These are phyloP conservation scores for Aspergillus saccharolyticus DNA, from an alignment of 495 filamentous ascomycete species.

Conservation along the genomic window DNA sequence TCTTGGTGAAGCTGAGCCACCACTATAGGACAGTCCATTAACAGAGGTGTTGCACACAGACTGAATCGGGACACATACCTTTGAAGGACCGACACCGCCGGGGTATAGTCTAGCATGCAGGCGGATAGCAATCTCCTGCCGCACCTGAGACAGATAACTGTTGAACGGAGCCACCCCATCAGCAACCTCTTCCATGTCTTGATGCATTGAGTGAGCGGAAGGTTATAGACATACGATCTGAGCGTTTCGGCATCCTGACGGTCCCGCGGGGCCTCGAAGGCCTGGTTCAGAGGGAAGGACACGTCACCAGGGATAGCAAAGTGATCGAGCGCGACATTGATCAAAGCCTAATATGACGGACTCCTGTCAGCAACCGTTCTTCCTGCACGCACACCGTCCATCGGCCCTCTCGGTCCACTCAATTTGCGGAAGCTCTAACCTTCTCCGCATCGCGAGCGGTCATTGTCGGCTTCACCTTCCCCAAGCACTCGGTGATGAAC, in stretches of 20 bases:
- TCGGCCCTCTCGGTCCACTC: background rate
- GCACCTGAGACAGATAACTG: constrained; percentile 79
- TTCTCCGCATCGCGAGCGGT: constrained; percentile 54
- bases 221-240: constrained; percentile 53
- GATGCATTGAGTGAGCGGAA: background rate
- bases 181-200: constrained; percentile 13
- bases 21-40: constrained; percentile 47
- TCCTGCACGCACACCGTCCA: background rate
- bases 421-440: constrained; percentile 25
- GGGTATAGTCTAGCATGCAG: constrained; percentile 81
- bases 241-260: constrained; percentile 84
- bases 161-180: background rate
- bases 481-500: constrained; percentile 82
- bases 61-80: constrained; percentile 45
- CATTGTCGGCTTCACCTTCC: constrained; percentile 75
- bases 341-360: constrained; percentile 45
- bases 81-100: constrained; percentile 78
- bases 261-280: constrained; percentile 72
- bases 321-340: constrained; percentile 76
- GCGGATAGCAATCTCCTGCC: constrained; percentile 81
- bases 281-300: constrained; percentile 86
- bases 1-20: constrained; percentile 98
- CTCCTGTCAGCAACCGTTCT: background rate
- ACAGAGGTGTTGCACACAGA: background rate
- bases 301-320: constrained; percentile 96